A percentile compares a stretch with the other conserved stretches of the same genome.
These are phyloP conservation scores for Collybia mongolica DNA, from an alignment of 768 basidiomycete genomes.

Conservation along the genomic window DNA sequence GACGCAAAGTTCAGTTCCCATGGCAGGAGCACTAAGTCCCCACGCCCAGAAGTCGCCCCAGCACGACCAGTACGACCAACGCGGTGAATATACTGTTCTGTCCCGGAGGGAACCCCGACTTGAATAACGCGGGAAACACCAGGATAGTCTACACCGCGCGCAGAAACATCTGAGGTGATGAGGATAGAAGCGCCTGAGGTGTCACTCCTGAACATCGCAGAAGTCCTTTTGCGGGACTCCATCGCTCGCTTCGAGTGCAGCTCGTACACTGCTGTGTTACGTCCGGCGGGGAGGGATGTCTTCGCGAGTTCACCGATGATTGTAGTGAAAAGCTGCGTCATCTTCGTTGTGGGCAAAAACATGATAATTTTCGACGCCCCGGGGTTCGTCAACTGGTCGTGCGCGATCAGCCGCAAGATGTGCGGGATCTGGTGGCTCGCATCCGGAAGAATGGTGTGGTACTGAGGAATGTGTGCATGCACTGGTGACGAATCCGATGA, in stretches of 20 bases:
- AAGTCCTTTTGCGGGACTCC: constrained; percentile 53
- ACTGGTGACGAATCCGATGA: constrained; percentile 59
- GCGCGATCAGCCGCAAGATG: constrained; percentile 73
- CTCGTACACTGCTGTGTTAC: constrained; percentile 63
- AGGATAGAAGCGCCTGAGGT: constrained; percentile 57
- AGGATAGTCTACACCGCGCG: constrained; percentile 88
- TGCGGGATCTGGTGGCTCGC: constrained; percentile 76
- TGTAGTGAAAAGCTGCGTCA: constrained; percentile 73
- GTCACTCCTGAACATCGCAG: constrained; percentile 60
- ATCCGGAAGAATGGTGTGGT: constrained; percentile 69
- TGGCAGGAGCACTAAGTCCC: constrained; percentile 77
- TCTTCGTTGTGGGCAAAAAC: constrained; percentile 84
- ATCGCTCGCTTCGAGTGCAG: constrained; percentile 79
- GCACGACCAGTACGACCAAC: constrained; percentile 84
- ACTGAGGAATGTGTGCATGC: constrained; percentile 78
- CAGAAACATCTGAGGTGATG: constrained; percentile 86
- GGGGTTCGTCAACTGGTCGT: constrained; percentile 80
- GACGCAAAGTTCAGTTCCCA: constrained; percentile 75
- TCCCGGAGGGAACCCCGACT: constrained; percentile 70
- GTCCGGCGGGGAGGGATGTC: constrained; percentile 47
- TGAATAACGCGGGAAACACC: constrained; percentile 89
- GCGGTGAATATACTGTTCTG: constrained; percentile 82
- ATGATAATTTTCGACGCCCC: constrained; percentile 72
- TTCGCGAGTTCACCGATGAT: constrained; percentile 52
- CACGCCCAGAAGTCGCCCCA: constrained; percentile 51